Base-by-base conservation (phyloP, 2,329 filamentous ascomycete species). In the Colletotrichum lini region DNA sequence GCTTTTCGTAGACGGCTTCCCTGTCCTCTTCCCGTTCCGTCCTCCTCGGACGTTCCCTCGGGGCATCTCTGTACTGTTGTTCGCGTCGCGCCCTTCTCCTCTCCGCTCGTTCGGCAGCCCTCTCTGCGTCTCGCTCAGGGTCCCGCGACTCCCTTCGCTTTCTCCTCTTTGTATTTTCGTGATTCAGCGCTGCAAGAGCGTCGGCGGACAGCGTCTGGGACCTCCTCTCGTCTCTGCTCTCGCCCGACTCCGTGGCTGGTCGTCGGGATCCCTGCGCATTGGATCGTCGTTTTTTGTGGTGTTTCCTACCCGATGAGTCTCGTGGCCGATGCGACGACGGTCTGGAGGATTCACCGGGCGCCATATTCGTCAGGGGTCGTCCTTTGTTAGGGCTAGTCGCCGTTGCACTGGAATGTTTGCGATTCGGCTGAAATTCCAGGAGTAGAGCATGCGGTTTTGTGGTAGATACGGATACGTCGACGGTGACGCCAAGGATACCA, bases 111-210 rank as follows among this genome's bases (percentile, higher is more conserved):
- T 80, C 58, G 77, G 77, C 68, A 77, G 77, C 61, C 80, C 79
- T 70, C 82, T 80, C 58, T 77, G 77, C 67, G 76, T 77, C 61
- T 80, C 79, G 70, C 76, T 50, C 54, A 13, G 56, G 30, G 26
- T 62, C 73, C 76, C 57, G 69, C 15, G 56, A 58, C 21, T 63
- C 53, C 26, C 70, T 59, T 79, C 74, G 85, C 79, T 73, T 82
- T 78, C 74, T 84, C 78, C 70, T 85, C 80, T 79, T 79, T 30
- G 79, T 77, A 79, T 93, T 91, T 65, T 88, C 82, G 60, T 89
- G 85, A 75, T 94, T 88, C 57, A 95, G 80, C 76, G 90, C 89
- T 15, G 91, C 91, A 59, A 95, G 81, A 6, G 92, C 90, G 75
- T 90, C 88, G 3, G 82, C 78, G 5, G 85, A 87, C 35, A 87